Evolutionary conservation across 2,329 filamentous ascomycete genomes (phyloP), one percentile per base, ranked within the genome.

Genomic region (Alternaria sp.): DNA sequence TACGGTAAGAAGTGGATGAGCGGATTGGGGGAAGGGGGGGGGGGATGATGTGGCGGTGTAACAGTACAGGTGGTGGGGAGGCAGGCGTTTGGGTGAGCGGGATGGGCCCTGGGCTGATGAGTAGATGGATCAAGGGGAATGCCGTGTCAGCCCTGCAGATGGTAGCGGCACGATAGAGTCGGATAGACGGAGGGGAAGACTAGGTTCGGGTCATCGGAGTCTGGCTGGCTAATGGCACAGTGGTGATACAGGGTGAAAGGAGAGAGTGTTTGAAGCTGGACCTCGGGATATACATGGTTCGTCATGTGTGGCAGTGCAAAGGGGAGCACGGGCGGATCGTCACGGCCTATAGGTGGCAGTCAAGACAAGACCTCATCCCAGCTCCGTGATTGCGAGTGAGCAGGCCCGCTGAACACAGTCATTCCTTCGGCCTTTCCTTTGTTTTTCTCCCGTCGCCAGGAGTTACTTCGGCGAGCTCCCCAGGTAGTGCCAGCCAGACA

Each of bases 251-350:
- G 28, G 5, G 28, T 39, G 28, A 46, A 46, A 23, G 42, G 42
- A 46, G 33, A 23, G 42, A 28, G 23, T 23, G n/a, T 21, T 9
- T 26, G 39, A 14, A 31, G 44, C 44, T 46, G 44, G 37, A 17
- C n/a, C 7, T 39, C 37, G 37, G 37, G 37, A 11, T 46, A 34
- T 17, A 21, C 44, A 31, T 48, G 11, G 29, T 24, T 48, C 21
- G 44, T 48, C 44, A 36, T 36, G 24, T 45, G 54, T 57, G 54
- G 49, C 54, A 39, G 54, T 57, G 54, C 41, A 51, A 51, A 31
- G 39, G 24, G 29, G 40, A 33, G 50, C 55, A 46, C 50, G 50
- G 36, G 49, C 53, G 23, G 51, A 54, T 56, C 48, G 54, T 31
- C 54, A 17, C 44, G 48, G 34, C n/a, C 40, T 14, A 37, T n/a